These are phyloP conservation scores for Lobosporangium transversale DNA, from an alignment of 192 early-diverging fungal genomes.

Conservation along the genomic window DNA sequence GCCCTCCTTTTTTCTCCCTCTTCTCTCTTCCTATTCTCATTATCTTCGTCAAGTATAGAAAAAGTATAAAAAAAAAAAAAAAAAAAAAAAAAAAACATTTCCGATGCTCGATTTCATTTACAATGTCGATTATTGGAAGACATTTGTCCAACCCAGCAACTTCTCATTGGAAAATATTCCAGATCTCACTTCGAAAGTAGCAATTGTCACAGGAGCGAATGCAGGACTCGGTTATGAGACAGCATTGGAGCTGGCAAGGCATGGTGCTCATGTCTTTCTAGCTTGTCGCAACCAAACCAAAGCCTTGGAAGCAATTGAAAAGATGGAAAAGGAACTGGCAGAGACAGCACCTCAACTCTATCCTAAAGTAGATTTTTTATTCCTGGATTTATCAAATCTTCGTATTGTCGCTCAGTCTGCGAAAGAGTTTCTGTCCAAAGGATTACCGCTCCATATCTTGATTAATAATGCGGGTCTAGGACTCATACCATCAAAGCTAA, in stretches of 20 bases:
- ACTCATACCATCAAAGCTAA: slow-evolving; percentile 20
- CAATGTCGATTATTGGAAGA: slow-evolving; percentile 47
- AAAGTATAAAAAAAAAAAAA: too few species aligned
- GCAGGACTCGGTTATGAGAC: slow-evolving; percentile 55
- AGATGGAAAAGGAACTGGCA: slow-evolving; percentile 36
- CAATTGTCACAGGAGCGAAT: slow-evolving; percentile 63
- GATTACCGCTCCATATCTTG: slow-evolving; percentile 58
- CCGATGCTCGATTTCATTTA: slow-evolving; percentile 33
- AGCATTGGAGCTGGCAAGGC: slow-evolving; percentile 28
- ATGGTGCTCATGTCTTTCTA: slow-evolving; percentile 52
- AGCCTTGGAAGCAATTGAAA: slow-evolving; percentile 27
- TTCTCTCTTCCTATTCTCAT: background rate
- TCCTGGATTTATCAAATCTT: slow-evolving; percentile 41
- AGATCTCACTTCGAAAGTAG: slow-evolving; percentile 53
- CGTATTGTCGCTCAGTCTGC: slow-evolving; percentile 37
- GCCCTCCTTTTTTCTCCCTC: background rate
- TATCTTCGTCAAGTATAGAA: too few species aligned
- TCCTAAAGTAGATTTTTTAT: slow-evolving; percentile 46
- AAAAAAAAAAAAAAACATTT: too few species aligned
- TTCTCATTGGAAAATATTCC: slow-evolving; percentile 49
- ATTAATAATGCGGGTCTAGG: slow-evolving; percentile 45
- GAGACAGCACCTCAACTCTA: slow-evolving; percentile 46
- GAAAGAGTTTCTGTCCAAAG: slow-evolving; percentile 43
- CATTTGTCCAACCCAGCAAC: slow-evolving; percentile 2
- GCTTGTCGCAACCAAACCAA: slow-evolving; percentile 22